Evolutionary conservation across 768 basidiomycete species (phyloP).

Genomic region (Phylloporus sp.): DNA sequence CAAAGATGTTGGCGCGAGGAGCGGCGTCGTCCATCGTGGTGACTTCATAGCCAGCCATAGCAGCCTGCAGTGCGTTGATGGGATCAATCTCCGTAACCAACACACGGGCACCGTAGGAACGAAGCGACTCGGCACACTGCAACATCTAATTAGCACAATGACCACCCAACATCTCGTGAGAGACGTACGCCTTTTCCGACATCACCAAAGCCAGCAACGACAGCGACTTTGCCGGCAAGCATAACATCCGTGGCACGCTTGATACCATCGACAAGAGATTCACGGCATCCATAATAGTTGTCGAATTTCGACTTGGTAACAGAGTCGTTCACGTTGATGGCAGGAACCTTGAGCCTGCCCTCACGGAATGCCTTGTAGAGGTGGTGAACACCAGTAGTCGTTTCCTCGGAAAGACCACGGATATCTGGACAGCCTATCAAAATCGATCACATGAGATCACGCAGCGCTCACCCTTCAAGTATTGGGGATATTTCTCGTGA

Average conservation of each 20-base stretch:
- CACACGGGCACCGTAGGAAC: conserved; percentile 96
- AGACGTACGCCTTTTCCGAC: conserved; percentile 95
- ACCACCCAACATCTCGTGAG: background rate
- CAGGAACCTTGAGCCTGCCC: conserved; percentile 93
- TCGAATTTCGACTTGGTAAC: conserved; percentile 99
- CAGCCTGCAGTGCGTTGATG: conserved; percentile 99
- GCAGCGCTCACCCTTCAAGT: conserved; percentile 55
- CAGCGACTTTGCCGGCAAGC: conserved; percentile 99
- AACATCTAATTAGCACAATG: conserved; percentile 2
- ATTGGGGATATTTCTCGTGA: conserved; percentile 95
- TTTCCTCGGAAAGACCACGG: conserved; percentile 96
- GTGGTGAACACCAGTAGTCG: conserved; percentile 99
- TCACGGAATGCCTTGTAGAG: conserved; percentile 97
- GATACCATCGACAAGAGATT: conserved; percentile 99
- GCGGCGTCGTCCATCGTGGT: conserved; percentile 99
- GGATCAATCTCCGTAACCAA: conserved; percentile 98
- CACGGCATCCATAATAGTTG: conserved; percentile 98
- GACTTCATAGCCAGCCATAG: conserved; percentile 99
- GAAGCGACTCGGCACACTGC: conserved; percentile 96
- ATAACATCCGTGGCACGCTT: conserved; percentile 99
- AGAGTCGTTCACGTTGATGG: conserved; percentile 99
- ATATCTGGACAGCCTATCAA: conserved; percentile 49
- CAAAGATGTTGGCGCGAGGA: conserved; percentile 83
- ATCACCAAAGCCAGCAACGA: conserved; percentile 98
- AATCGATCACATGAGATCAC: background rate